Evolutionary conservation across 345 rosid species (phyloP), one percentile per base, ranked within the genome.

Genomic region (Isatis tinctoria): DNA sequence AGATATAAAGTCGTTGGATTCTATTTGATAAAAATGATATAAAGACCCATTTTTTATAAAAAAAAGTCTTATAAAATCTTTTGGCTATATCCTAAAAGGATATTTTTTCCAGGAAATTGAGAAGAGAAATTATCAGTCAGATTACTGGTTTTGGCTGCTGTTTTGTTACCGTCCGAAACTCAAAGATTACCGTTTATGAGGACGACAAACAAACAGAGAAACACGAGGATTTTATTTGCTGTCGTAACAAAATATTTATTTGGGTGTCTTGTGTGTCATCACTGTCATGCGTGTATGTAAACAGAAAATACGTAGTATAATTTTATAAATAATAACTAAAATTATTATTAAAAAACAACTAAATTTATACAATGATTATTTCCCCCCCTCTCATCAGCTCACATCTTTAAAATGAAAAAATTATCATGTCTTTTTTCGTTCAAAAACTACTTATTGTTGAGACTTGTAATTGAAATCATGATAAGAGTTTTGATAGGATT

Each of bases 1-100:
- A 57, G 75, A 58, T 64, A 17, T 43, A 37, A 51, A 56, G 80
- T 70, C 76, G 66, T 76, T 69, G 51, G 70, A 76, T 76, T 76
- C 63, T 43, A 56, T 44, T 28, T 75, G 49, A 68, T 61, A 10
- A 0, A n/a, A 22, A 49, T n/a, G 8, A 45, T 32, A 45, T 7
- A 16, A 47, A 11, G 44, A 48, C 79, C 18, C 14, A 18, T 67
- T 67, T 67, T 67, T 67, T 67, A 45, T 51, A 1, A 49, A 0
- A 12, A 8, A 13, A 52, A 52, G 72, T 67, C 37, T 37, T 37
- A 9, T 33, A 24, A 44, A 10, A 37, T 74, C 56, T 60, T 60
- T 75, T 60, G 69, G 53, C 73, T 45, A 26, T 58, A 35, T 66
- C 52, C 60, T 22, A 6, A 54, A 54, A 1, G 16, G 10, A 11